Conservation (phyloP, 2,329 filamentous ascomycete species). For the Fusarium continuum region DNA sequence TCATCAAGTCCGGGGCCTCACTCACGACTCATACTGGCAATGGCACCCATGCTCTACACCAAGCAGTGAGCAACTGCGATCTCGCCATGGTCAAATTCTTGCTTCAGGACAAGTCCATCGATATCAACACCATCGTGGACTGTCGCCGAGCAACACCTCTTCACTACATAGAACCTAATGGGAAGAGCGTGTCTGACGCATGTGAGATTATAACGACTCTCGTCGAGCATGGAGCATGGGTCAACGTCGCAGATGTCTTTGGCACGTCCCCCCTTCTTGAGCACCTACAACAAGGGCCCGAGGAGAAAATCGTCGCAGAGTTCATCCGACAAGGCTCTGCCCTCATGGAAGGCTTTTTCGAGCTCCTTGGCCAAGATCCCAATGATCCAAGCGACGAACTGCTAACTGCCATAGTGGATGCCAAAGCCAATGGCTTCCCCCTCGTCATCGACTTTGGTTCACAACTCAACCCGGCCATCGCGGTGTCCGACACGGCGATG, state of each 20-base stretch:
- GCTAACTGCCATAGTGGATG: not conserved
- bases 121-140: not conserved
- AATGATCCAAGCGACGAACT: not conserved
- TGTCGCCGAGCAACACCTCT: not conserved
- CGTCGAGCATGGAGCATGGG: not conserved
- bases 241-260: not conserved
- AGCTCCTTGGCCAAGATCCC: not conserved
- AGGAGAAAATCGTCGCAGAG: not conserved
- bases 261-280: not conserved
- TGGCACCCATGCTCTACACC: slow-evolving; percentile 6
- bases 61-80: not conserved
- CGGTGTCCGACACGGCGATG: too few relatives aligned
- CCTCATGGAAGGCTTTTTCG: not conserved
- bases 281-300: not conserved
- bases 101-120: not conserved
- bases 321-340: slow-evolving; percentile 1
- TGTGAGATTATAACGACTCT: not conserved
- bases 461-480: fast-evolving
- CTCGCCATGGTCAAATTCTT: not conserved
- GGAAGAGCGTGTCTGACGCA: fast-evolving
- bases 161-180: not conserved
- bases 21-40: slow-evolving; percentile 2
- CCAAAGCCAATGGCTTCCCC: not conserved
- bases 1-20: not conserved
- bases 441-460: not conserved